phyloP scores from a whole-genome alignment of 148 eudicot genomes.

The Camellia japonica region DNA sequence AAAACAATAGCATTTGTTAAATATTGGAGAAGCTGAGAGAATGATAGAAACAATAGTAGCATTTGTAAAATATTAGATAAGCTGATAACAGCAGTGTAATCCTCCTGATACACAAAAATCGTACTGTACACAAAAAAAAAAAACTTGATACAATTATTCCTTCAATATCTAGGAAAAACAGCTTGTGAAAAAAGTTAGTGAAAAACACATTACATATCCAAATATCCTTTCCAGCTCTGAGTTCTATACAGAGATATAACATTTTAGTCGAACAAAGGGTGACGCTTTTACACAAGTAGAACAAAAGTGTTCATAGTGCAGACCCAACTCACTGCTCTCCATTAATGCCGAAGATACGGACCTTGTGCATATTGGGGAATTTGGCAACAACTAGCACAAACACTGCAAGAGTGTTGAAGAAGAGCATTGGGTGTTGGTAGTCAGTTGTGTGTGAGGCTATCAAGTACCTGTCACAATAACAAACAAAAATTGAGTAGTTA shows the following conservation, averaged over 20 bases:
- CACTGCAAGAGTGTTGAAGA: constrained; percentile 83
- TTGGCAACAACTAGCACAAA: constrained; percentile 78
- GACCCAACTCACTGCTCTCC: constrained; percentile 56
- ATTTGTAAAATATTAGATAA: constrained; percentile 2
- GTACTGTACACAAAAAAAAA: constrained; percentile 12
- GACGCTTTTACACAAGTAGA: background rate
- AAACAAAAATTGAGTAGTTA: background rate
- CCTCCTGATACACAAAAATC: background rate
- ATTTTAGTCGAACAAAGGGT: constrained; percentile 14
- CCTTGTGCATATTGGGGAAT: constrained; percentile 96
- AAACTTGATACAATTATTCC: constrained; percentile 16
- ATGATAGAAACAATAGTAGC: background rate
- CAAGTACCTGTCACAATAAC: constrained; percentile 55
- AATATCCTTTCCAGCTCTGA: constrained; percentile 14
- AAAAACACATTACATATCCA: background rate
- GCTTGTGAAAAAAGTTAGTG: background rate
- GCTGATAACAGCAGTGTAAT: background rate
- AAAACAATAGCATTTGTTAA: background rate
- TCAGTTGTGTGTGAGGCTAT: constrained; percentile 95
- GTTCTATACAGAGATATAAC: constrained; percentile 38
- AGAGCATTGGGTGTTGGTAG: constrained; percentile 88
- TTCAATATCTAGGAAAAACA: constrained; percentile 10
- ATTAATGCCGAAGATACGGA: constrained; percentile 90
- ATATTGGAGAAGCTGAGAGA: too few relatives aligned
- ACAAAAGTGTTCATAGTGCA: constrained; percentile 2